Evolutionary conservation across 1,284 basidiomycete species (phyloP).

Genomic region (Naganishia sp.): DNA sequence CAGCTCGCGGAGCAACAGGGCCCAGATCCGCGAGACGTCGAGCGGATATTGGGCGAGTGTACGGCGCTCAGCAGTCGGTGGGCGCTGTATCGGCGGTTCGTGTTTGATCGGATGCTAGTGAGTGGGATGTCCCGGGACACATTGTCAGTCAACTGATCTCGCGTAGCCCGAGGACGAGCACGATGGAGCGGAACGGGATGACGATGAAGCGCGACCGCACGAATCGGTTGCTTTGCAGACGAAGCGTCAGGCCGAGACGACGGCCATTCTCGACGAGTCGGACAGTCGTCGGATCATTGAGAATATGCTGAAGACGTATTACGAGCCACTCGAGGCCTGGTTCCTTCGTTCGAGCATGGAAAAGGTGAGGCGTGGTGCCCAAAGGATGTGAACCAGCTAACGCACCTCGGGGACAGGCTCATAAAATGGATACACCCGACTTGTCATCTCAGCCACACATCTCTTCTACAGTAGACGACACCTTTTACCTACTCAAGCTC

Average conservation of each 20-base stretch:
- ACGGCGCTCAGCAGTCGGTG: slow-evolving; percentile 88
- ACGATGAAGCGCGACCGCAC: not conserved
- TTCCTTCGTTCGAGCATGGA: slow-evolving; percentile 84
- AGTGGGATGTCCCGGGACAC: slow-evolving; percentile 35
- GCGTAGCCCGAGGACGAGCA: slow-evolving; percentile 34
- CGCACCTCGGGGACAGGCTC: slow-evolving; percentile 44
- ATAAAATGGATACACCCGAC: slow-evolving; percentile 66
- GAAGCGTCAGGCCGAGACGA: slow-evolving; percentile 37
- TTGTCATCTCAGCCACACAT: slow-evolving; percentile 62
- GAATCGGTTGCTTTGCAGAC: slow-evolving; percentile 10
- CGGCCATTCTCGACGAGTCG: slow-evolving; percentile 59
- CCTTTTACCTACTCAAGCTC: slow-evolving; percentile 87
- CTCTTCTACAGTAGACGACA: slow-evolving; percentile 77
- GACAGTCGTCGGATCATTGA: slow-evolving; percentile 63
- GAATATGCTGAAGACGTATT: slow-evolving; percentile 70
- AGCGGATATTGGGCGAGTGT: slow-evolving; percentile 80
- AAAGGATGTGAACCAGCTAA: slow-evolving; percentile 13
- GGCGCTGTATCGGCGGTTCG: slow-evolving; percentile 85
- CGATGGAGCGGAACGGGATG: slow-evolving; percentile 35
- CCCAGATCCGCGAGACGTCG: slow-evolving; percentile 84
- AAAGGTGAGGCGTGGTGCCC: slow-evolving; percentile 61
- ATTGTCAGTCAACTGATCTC: no score
- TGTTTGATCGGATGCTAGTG: slow-evolving; percentile 69
- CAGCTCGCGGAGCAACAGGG: slow-evolving; percentile 63
- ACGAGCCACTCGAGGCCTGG: slow-evolving; percentile 88